These are phyloP conservation scores for Baorangia bicolor DNA, from an alignment of 768 basidiomycete species.

Conservation along the genomic window DNA sequence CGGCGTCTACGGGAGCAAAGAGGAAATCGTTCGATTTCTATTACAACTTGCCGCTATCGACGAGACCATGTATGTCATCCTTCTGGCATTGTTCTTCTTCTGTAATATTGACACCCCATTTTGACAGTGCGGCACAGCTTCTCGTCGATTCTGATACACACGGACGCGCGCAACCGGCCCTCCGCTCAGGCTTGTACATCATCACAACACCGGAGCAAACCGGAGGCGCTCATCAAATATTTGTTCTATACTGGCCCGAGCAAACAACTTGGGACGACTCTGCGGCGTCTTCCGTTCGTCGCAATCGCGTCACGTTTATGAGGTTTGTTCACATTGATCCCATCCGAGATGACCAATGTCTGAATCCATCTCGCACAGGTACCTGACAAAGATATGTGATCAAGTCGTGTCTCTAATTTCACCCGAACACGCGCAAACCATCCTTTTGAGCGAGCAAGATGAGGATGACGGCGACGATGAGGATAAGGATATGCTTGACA, in stretches of 20 bases:
- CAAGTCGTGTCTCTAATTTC: conserved; percentile 54
- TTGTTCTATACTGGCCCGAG: conserved; percentile 63
- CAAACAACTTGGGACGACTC: conserved; percentile 56
- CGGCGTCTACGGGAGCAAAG: conserved; percentile 57
- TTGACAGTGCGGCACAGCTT: conserved; percentile 14
- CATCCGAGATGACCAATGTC: neutral
- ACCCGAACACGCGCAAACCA: conserved; percentile 41
- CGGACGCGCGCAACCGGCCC: conserved; percentile 5
- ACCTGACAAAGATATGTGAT: conserved; percentile 58
- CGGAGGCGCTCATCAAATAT: conserved; percentile 28
- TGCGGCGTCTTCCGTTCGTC: conserved; percentile 41
- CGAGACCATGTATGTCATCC: conserved; percentile 37
- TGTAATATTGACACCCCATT: neutral
- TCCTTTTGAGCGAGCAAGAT: conserved; percentile 44
- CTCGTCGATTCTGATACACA: conserved; percentile 9
- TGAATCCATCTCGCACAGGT: conserved; percentile 33
- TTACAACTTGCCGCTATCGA: conserved; percentile 36
- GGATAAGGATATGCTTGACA: conserved; percentile 23
- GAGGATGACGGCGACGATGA: conserved; percentile 29
- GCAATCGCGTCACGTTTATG: conserved; percentile 63
- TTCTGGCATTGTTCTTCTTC: neutral
- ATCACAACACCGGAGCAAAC: conserved; percentile 5
- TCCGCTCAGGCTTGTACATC: conserved; percentile 26
- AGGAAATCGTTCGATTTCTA: conserved; percentile 49
- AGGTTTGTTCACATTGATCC: conserved; percentile 35